Evolutionary conservation across 345 rosid species (phyloP), one percentile per base, ranked within the genome.

Genomic region (Rhizophora mangle): DNA sequence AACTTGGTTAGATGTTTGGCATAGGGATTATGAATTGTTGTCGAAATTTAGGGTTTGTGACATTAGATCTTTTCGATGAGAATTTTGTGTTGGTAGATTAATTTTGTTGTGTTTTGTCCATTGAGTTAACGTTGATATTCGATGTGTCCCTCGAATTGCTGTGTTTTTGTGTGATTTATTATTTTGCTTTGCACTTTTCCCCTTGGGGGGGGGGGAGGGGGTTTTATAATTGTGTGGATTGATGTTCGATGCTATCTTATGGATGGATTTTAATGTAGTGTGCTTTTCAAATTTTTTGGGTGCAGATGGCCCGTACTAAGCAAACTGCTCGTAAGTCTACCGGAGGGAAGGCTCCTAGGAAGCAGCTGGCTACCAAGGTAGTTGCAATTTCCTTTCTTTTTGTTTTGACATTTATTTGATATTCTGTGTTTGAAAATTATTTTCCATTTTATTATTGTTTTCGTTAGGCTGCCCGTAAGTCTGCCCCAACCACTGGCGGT

Each of bases 321-420:
- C 96, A 92, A 72, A 92, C 97, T 34, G 97, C 97, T 31, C 96
- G 97, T 67, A 92, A 92, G 77, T 92, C 97, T 1, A 92, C 97
- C 0, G 97, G 97, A 79, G 97, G 97, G 56, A 92, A 92, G 86
- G 97, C 97, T 5, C 97, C 97, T 0, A 89, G 96, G 89, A 92
- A 92, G 89, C 97, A 92, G 70, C 94, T 92, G 1, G 97, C 97
- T 60, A 92, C 97, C 37, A 92, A 92, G 96, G 96, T 89, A 8
- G 16, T 16, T 24, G 11, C 1, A 36, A 13, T 31, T 36, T 53
- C 6, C 6, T 37, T 1, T 8, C 2, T 16, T 34, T 22, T 34
- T 34, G 4, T 0, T 19, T 55, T 15, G 39, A 22, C 1, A 9
- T 5, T 30, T 20, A 5, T 0, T 10, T n/a, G 11, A 2, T 5